phyloP scores from a whole-genome alignment of 129 eudicot genomes.

The Helichrysum umbraculigerum region DNA sequence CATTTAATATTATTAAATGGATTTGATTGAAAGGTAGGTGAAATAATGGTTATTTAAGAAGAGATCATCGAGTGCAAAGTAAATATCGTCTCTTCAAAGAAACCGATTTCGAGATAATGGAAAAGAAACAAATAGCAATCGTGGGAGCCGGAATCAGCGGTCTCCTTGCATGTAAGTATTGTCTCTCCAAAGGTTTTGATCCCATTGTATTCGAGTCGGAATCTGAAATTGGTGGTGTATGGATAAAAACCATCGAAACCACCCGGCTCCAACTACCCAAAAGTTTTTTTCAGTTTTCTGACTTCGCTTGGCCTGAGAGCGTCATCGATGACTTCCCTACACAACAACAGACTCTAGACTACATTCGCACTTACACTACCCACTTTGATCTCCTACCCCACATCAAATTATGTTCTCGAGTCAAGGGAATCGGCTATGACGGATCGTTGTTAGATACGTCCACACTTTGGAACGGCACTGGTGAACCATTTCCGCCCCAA shows the following conservation, averaged over 20 bases:
- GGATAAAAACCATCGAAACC: slow-evolving; percentile 11
- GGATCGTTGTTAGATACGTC: not conserved
- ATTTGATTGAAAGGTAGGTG: too few species aligned
- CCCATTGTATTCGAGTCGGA: slow-evolving; percentile 5
- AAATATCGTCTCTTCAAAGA: not conserved
- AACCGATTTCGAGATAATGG: not conserved
- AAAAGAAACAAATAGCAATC: slow-evolving; percentile 10
- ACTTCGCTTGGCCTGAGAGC: slow-evolving; percentile 1
- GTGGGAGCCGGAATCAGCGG: slow-evolving; percentile 21
- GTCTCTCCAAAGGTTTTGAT: slow-evolving; percentile 1
- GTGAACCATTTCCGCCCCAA: not conserved
- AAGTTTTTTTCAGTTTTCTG: slow-evolving; percentile 2
- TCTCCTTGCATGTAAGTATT: slow-evolving; percentile 4
- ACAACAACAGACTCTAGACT: slow-evolving; percentile 6
- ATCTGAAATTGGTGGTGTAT: slow-evolving; percentile 17
- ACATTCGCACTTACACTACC: not conserved
- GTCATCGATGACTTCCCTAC: slow-evolving; percentile 6
- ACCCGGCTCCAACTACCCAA: slow-evolving; percentile 7
- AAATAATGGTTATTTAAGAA: too few species aligned
- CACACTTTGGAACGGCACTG: slow-evolving; percentile 8
- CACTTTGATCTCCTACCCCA: not conserved
- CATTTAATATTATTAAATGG: too few species aligned
- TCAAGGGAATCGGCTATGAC: slow-evolving; percentile 2
- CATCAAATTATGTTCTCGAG: not conserved
- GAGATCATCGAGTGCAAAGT: too few species aligned